Evolutionary conservation across 495 filamentous ascomycete genomes (phyloP).

Genomic region (Lasiosphaeria ovina): DNA sequence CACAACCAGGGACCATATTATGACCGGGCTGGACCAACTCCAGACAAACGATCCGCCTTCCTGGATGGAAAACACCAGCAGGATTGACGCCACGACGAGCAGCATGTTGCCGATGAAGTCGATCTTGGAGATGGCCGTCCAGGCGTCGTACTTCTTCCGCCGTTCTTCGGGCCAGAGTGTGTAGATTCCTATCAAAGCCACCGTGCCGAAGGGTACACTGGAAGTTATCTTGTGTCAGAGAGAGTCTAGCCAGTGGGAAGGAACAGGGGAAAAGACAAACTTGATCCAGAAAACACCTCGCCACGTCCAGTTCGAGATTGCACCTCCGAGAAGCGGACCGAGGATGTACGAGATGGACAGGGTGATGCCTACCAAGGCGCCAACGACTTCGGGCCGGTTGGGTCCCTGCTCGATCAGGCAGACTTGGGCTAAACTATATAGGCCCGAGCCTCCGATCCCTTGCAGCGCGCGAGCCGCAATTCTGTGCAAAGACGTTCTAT

Average conservation of each 20-base stretch:
- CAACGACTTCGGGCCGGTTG: constrained; percentile 45
- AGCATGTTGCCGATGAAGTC: constrained; percentile 59
- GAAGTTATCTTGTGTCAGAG: background rate
- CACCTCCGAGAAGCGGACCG: constrained; percentile 69
- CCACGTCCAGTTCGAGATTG: constrained; percentile 65
- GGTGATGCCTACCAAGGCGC: constrained; percentile 43
- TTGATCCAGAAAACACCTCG: constrained; percentile 74
- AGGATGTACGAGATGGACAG: constrained; percentile 48
- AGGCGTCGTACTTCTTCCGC: constrained; percentile 23
- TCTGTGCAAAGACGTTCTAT: constrained; percentile 26
- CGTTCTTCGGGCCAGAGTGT: constrained; percentile 46
- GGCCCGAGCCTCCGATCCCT: constrained; percentile 59
- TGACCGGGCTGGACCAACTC: constrained; percentile 44
- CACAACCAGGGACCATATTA: constrained; percentile 42
- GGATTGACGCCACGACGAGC: constrained; percentile 51
- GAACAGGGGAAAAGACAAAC: constrained; percentile 22
- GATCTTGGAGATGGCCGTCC: constrained; percentile 38
- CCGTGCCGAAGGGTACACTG: constrained; percentile 56
- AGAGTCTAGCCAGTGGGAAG: background rate
- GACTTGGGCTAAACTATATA: constrained; percentile 56
- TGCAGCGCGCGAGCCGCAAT: constrained; percentile 61
- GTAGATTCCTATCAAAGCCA: constrained; percentile 56
- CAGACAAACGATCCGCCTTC: constrained; percentile 50
- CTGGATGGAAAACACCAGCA: constrained; percentile 59
- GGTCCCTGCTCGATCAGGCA: constrained; percentile 55